A percentile compares a stretch with the other conserved stretches of the same genome.
Conservation (phyloP, 2,329 filamentous ascomycete species). For the Ophiocordyceps australis region DNA sequence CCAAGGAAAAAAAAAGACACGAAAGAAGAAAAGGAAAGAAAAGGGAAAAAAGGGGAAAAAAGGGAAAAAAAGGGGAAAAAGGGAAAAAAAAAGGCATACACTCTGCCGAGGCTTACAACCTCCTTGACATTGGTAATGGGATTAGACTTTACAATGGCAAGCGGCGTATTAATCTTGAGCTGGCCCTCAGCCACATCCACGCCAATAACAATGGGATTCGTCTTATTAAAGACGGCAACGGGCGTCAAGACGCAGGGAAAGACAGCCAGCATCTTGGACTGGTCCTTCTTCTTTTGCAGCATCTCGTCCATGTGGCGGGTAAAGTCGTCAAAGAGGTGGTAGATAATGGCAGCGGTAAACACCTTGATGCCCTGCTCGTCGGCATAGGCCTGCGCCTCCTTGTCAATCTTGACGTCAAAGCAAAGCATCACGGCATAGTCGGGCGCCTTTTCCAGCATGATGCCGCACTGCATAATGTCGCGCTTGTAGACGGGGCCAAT, state of each 20-base stretch:
- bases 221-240: conserved; percentile 97
- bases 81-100: conserved; percentile 44
- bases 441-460: conserved; percentile 89
- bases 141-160: conserved; percentile 74
- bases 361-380: conserved; percentile 93
- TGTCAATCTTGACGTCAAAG: conserved; percentile 98
- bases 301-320: conserved; percentile 85
- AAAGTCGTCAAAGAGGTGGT: conserved; percentile 94
- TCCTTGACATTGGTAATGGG: conserved; percentile 66
- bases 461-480: conserved; percentile 86
- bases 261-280: conserved; percentile 85
- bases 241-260: conserved; percentile 87
- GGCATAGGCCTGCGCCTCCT: conserved; percentile 79
- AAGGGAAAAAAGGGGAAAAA: no score
- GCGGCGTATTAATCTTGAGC: conserved; percentile 72
- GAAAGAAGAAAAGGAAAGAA: no score
- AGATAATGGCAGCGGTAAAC: conserved; percentile 97
- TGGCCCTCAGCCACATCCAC: conserved; percentile 89
- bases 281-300: conserved; percentile 84
- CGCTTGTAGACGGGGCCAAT: conserved; percentile 97
- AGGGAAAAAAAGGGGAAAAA: neutral
- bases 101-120: conserved; percentile 70
- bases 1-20: no score
- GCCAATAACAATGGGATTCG: conserved; percentile 82
- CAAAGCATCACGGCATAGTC: conserved; percentile 99